A percentile compares a stretch with the other conserved stretches of the same genome.
Evolutionary conservation across 176 grass and related monocot genomes (phyloP).

Genomic region (Oryza officinalis): DNA sequence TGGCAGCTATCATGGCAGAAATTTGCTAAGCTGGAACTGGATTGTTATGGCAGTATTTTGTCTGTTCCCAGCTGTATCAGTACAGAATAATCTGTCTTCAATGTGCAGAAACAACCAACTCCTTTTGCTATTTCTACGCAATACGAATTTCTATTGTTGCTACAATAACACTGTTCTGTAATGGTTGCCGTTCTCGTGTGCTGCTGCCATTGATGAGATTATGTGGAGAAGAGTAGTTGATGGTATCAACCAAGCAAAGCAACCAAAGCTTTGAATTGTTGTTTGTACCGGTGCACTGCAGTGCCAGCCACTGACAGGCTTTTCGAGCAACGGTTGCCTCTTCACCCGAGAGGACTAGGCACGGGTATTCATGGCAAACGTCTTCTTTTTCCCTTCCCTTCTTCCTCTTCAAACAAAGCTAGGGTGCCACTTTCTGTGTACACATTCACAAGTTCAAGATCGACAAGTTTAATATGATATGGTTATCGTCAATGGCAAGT

Average conservation of each 20-base stretch:
- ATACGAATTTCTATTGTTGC: background rate
- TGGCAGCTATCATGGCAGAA: background rate
- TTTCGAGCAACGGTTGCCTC: conserved; percentile 27
- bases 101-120: background rate
- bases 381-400: background rate
- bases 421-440: too few relatives aligned
- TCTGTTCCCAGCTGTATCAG: background rate
- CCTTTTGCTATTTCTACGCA: background rate
- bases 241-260: background rate
- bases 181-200: background rate
- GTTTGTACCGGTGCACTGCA: background rate
- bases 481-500: too few relatives aligned
- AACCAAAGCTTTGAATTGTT: background rate
- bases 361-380: background rate
- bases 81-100: background rate
- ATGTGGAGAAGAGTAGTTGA: background rate
- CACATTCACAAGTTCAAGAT: too few relatives aligned
- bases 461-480: too few relatives aligned
- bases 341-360: background rate
- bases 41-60: background rate
- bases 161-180: background rate
- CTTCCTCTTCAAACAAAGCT: too few relatives aligned
- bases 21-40: background rate
- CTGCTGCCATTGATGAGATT: background rate
- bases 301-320: background rate